Conservation (phyloP, 2,329 filamentous ascomycete genomes). For the Fusarium bulbicola region DNA sequence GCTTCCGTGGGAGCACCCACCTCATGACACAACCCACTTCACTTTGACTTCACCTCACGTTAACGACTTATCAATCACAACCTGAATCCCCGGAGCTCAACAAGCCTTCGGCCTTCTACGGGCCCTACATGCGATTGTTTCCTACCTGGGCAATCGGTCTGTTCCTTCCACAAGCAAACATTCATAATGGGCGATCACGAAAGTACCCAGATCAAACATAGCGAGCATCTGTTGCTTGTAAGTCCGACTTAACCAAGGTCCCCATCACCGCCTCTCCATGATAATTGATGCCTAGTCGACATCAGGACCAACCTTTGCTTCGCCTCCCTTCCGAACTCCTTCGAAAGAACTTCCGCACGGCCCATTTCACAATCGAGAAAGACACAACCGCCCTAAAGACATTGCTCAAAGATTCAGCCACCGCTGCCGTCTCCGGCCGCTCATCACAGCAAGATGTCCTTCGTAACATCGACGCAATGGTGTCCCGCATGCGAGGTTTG, state of each 20-base stretch:
- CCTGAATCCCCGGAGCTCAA: constrained; percentile 6
- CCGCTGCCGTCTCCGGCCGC: constrained; percentile 71
- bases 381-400: constrained; percentile 71
- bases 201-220: constrained; percentile 75
- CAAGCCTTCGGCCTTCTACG: neutral
- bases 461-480: constrained; percentile 83
- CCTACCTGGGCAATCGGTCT: neutral
- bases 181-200: constrained; percentile 66
- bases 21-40: constrained; percentile 24
- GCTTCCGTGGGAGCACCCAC: neutral
- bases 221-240: constrained; percentile 79
- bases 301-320: constrained; percentile 89
- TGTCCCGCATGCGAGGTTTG: constrained; percentile 82
- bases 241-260: constrained; percentile 1
- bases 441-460: constrained; percentile 76
- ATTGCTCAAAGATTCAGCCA: constrained; percentile 70
- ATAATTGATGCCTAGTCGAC: constrained; percentile 46
- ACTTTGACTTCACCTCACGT: constrained; percentile 24
- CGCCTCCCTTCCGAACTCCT: constrained; percentile 92
- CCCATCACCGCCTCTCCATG: constrained; percentile 2
- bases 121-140: neutral
- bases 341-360: constrained; percentile 91
- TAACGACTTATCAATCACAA: constrained; percentile 36
- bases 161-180: neutral
- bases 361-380: constrained; percentile 79